A percentile compares a stretch with the other conserved stretches of the same genome.
phyloP scores from a whole-genome alignment of 768 basidiomycete species.

The Clitopilus hobsonii region DNA sequence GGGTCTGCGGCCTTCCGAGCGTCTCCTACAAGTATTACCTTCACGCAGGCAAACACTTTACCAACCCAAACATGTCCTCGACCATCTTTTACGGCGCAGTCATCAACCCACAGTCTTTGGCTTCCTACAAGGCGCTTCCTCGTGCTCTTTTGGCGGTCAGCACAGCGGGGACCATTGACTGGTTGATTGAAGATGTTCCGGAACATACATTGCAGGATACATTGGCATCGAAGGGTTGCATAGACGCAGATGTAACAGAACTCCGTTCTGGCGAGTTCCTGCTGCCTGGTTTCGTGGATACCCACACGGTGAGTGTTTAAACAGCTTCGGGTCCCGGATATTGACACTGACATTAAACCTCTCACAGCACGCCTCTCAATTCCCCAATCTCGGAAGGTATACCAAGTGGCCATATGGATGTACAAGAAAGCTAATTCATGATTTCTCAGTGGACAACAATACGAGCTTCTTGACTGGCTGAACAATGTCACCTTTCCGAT shows the following conservation, averaged over 20 bases:
- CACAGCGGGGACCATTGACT: constrained; percentile 50
- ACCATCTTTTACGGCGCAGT: constrained; percentile 48
- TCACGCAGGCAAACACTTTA: neutral
- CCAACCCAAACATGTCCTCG: neutral
- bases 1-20: no score
- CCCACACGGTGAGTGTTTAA: constrained; percentile 74
- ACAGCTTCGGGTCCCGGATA: neutral
- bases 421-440: neutral
- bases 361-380: constrained; percentile 73
- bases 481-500: constrained; percentile 80
- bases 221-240: constrained; percentile 46
- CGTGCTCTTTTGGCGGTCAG: constrained; percentile 52
- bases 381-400: constrained; percentile 66
- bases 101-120: constrained; percentile 46
- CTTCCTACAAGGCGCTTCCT: constrained; percentile 40
- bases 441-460: constrained; percentile 65
- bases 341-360: neutral
- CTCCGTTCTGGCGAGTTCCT: constrained; percentile 60
- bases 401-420: constrained; percentile 6
- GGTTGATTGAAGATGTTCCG: constrained; percentile 61
- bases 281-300: constrained; percentile 88
- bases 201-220: constrained; percentile 41
- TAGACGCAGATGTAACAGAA: constrained; percentile 35
- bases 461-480: constrained; percentile 89
- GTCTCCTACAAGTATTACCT: no score